Evolutionary conservation across 768 basidiomycete genomes (phyloP).

Genomic region (Hygrocybe punicea): DNA sequence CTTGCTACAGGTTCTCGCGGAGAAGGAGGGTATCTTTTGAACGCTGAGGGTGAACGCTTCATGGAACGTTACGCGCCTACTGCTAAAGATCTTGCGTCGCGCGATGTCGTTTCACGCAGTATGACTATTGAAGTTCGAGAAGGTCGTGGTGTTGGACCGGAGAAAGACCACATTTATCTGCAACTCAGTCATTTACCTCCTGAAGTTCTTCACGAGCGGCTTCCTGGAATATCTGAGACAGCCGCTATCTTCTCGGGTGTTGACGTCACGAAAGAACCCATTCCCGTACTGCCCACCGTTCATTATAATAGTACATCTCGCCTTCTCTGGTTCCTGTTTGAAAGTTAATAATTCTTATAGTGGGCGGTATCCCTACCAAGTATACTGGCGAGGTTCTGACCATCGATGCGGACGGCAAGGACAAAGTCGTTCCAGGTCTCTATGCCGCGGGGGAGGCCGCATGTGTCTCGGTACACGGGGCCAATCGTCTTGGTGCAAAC

Average conservation of each 20-base stretch:
- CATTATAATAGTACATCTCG: slow-evolving; percentile 88
- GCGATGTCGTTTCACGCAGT: slow-evolving; percentile 97
- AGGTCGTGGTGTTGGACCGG: slow-evolving; percentile 97
- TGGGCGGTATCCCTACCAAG: slow-evolving; percentile 99
- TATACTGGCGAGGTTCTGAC: slow-evolving; percentile 98
- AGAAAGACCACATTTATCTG: slow-evolving; percentile 95
- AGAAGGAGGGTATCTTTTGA: slow-evolving; percentile 97
- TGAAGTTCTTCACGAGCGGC: slow-evolving; percentile 91
- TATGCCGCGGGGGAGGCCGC: slow-evolving; percentile 99
- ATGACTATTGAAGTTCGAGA: slow-evolving; percentile 99
- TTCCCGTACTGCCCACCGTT: slow-evolving; percentile 96
- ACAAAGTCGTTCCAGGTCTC: slow-evolving; percentile 90
- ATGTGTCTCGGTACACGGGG: slow-evolving; percentile 97
- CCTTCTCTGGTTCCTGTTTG: slow-evolving; percentile 15
- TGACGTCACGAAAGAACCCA: slow-evolving; percentile 99
- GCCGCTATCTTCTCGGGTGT: slow-evolving; percentile 98
- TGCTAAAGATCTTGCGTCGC: slow-evolving; percentile 98
- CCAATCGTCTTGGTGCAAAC: slow-evolving; percentile 99
- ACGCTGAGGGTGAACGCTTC: slow-evolving; percentile 98
- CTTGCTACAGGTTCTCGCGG: slow-evolving; percentile 80
- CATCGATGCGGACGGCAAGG: slow-evolving; percentile 81
- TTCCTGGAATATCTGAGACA: slow-evolving; percentile 99
- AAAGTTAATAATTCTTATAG: slow-evolving; percentile 35
- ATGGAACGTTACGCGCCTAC: slow-evolving; percentile 99
- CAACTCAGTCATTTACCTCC: slow-evolving; percentile 97